Conservation (phyloP, 2,329 filamentous ascomycete genomes). For the Xylaria sp. region DNA sequence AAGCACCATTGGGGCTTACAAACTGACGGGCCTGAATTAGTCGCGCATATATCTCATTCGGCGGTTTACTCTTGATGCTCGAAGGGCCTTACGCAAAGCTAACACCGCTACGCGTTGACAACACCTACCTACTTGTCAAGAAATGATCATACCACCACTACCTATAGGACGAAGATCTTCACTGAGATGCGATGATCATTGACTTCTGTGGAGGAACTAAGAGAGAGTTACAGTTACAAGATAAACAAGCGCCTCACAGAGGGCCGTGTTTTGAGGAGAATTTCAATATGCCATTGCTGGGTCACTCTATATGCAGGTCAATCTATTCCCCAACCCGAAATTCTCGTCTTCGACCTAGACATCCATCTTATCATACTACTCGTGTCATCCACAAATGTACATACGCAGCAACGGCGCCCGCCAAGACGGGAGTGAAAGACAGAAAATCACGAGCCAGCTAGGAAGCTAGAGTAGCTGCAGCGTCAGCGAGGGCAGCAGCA, state of each 20-base stretch:
- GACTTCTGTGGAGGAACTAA: conserved; percentile 29
- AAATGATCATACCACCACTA: conserved; percentile 66
- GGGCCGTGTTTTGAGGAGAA: conserved; percentile 15
- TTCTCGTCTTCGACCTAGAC: conserved; percentile 11
- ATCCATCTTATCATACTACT: conserved; percentile 13
- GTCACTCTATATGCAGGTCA: conserved; percentile 33
- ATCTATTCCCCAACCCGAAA: conserved; percentile 26
- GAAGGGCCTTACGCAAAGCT: conserved; percentile 97
- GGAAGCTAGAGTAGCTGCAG: conserved; percentile 39
- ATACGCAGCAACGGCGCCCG: conserved; percentile 11
- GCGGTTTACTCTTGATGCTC: conserved; percentile 88
- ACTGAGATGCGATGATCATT: conserved; percentile 34
- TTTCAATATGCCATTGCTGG: conserved; percentile 29
- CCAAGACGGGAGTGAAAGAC: conserved; percentile 1
- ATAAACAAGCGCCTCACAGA: conserved; percentile 22
- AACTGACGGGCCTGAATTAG: conserved; percentile 58
- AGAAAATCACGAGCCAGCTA: conserved; percentile 15
- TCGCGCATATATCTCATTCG: conserved; percentile 94
- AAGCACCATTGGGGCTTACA: too few relatives aligned
- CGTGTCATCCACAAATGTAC: conserved; percentile 28
- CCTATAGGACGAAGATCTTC: neutral
- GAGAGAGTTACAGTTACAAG: conserved; percentile 30
- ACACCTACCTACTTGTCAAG: conserved; percentile 93
- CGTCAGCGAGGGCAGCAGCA: conserved; percentile 13
- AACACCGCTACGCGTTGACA: conserved; percentile 88